Base-by-base conservation (phyloP, 345 rosid genomes). In the Bruguiera gymnorhiza region DNA sequence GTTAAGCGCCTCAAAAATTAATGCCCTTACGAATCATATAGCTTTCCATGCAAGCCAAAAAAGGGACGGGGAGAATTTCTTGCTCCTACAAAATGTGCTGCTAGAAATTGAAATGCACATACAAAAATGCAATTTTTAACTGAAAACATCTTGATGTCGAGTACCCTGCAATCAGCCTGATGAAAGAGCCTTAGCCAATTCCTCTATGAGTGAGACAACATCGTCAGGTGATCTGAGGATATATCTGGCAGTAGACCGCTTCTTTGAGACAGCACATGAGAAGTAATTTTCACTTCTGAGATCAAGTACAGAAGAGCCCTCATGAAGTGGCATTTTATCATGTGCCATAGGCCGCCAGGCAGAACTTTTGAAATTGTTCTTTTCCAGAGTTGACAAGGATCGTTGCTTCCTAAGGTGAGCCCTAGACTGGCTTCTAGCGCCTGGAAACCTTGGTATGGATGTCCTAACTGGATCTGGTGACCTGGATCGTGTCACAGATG, bases 251-350 rank as follows among this genome's bases (percentile, higher is more conserved):
- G 62, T 79, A 1, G 90, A 82, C 68, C 80, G 81, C 74, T 86
- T 82, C 54, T 82, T 64, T 8, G 82, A 73, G 37, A 86, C 86
- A n/a, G 85, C 72, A 60, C 90, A 86, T 20, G 90, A 84, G 76
- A 86, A 86, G 78, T 84, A 86, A 56, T 84, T 79, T 59, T 81
- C 87, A 4, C 78, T 82, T 63, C 74, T 78, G 50, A 86, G 84
- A 64, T 86, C 86, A 51, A 86, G 85, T 3, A 84, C 85, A n/a
- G 86, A 84, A 63, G 80, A 84, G 60, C 86, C 84, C 72, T 84
- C 88, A 52, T 77, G 76, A 62, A 68, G 32, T 26, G 79, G 55
- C 61, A 73, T 67, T 60, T 75, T 73, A 23, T 79, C 84, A 1
- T 8, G 60, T n/a, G 21, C 20, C 48, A 66, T 58, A 24, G 84